These are phyloP conservation scores for Coprinopsis marcescibilis DNA, from an alignment of 768 basidiomycete species.

Conservation along the genomic window DNA sequence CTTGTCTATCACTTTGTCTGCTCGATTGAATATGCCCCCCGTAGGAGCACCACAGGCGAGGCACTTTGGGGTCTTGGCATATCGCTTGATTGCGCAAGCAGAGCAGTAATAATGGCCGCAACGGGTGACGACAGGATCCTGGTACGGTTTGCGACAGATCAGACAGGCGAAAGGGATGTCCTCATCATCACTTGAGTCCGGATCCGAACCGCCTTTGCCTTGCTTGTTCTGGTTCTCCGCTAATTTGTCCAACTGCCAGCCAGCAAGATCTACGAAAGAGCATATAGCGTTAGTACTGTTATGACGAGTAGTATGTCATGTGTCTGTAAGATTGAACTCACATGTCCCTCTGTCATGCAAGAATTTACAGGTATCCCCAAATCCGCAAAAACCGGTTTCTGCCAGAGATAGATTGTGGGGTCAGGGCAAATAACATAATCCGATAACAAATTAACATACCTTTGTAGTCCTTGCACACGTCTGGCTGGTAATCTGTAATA, in stretches of 20 bases:
- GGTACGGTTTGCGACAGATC: conserved; percentile 91
- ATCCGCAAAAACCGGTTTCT: conserved; percentile 99
- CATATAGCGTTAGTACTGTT: conserved; percentile 10
- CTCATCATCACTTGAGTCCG: conserved; percentile 67
- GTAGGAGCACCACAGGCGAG: conserved; percentile 91
- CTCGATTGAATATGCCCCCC: conserved; percentile 94
- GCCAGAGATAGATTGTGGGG: conserved; percentile 11
- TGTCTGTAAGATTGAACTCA: conserved; percentile 34
- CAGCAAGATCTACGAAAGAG: conserved; percentile 67
- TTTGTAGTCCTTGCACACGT: conserved; percentile 99
- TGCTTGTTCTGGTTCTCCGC: conserved; percentile 70
- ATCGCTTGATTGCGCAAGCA: conserved; percentile 92
- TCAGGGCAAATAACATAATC: conserved; percentile 2
- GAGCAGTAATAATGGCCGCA: conserved; percentile 98
- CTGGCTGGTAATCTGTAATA: conserved; percentile 95
- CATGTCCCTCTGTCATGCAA: conserved; percentile 96
- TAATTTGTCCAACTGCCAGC: conserved; percentile 97
- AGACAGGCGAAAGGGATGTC: conserved; percentile 98
- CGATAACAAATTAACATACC: conserved; percentile 45
- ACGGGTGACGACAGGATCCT: conserved; percentile 90
- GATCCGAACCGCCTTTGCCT: conserved; percentile 55
- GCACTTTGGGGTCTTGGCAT: conserved; percentile 91
- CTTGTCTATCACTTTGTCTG: conserved; percentile 88
- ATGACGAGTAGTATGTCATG: background rate
- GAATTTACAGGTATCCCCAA: conserved; percentile 99